A percentile compares a stretch with the other conserved stretches of the same genome.
These are phyloP conservation scores for Lagenidium giganteum DNA, from an alignment of 352 stramenopile genomes.

Conservation along the genomic window DNA sequence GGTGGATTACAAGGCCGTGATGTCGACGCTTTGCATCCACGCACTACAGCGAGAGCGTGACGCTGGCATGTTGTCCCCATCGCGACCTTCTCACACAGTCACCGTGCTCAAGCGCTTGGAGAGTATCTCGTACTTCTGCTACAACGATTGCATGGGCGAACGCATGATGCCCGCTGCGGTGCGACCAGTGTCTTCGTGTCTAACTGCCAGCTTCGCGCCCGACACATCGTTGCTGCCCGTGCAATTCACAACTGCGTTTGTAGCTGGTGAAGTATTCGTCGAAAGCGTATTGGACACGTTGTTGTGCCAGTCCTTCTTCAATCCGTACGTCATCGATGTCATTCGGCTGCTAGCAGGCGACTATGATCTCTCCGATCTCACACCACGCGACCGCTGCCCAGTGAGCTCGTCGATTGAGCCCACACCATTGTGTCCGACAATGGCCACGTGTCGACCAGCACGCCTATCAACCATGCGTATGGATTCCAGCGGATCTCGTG, in stretches of 20 bases:
- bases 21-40: constrained; percentile 29
- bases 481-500: too few species aligned
- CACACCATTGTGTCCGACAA: neutral
- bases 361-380: constrained; percentile 8
- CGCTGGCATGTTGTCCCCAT: neutral
- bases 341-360: constrained; percentile 27
- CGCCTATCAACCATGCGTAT: too few species aligned
- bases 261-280: constrained; percentile 38
- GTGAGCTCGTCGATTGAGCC: constrained; percentile 12
- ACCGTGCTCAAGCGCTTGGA: constrained; percentile 24
- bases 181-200: constrained; percentile 7
- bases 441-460: too few species aligned
- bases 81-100: constrained; percentile 20
- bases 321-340: constrained; percentile 37
- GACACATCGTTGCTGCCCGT: too few species aligned
- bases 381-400: neutral
- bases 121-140: constrained; percentile 34
- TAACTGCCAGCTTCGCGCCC: too few species aligned
- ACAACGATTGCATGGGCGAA: constrained; percentile 17
- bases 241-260: constrained; percentile 24
- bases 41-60: too few species aligned
- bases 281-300: constrained; percentile 36
- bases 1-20: constrained; percentile 39
- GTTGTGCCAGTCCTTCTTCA: constrained; percentile 50
- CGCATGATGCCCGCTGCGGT: too few species aligned